Evolutionary conservation across 208 protist genomes (phyloP).

Genomic region (Trypanosoma platydactyli): DNA sequence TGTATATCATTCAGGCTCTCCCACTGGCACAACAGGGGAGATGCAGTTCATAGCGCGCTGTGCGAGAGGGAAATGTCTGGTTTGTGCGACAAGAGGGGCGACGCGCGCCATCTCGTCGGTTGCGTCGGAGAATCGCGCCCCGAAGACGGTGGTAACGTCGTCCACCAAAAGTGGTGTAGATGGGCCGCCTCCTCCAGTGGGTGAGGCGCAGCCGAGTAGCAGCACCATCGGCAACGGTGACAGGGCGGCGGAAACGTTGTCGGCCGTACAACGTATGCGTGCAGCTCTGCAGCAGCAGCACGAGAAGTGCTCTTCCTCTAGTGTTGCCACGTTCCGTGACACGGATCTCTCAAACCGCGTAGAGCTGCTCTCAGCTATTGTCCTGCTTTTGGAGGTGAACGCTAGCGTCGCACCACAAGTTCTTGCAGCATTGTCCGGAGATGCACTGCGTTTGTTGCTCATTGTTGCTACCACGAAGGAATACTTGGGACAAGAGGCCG

Average conservation of each 20-base stretch:
- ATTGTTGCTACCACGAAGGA: constrained; percentile 83
- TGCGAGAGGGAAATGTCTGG: no score
- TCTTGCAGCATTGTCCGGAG: constrained; percentile 57
- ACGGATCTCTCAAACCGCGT: background rate
- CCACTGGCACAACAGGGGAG: no score
- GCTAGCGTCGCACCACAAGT: constrained; percentile 39
- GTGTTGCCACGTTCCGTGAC: background rate
- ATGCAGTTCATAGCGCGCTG: no score
- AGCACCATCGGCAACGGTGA: background rate
- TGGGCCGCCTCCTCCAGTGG: no score
- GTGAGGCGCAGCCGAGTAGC: background rate
- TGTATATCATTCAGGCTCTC: no score
- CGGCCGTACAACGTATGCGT: constrained; percentile 19
- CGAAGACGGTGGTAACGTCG: no score
- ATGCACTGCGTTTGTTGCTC: constrained; percentile 72
- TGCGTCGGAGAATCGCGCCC: no score
- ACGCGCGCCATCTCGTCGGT: no score
- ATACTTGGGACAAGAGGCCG: constrained; percentile 71
- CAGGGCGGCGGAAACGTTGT: background rate
- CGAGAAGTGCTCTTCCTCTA: constrained; percentile 7
- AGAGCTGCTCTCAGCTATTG: constrained; percentile 47
- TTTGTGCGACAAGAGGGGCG: no score
- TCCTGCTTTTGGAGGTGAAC: constrained; percentile 57
- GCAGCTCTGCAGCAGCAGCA: constrained; percentile 18
- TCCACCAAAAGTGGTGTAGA: no score